These are phyloP conservation scores for Tetrahymena borealis DNA, from an alignment of 73 alveolate species.

Conservation along the genomic window DNA sequence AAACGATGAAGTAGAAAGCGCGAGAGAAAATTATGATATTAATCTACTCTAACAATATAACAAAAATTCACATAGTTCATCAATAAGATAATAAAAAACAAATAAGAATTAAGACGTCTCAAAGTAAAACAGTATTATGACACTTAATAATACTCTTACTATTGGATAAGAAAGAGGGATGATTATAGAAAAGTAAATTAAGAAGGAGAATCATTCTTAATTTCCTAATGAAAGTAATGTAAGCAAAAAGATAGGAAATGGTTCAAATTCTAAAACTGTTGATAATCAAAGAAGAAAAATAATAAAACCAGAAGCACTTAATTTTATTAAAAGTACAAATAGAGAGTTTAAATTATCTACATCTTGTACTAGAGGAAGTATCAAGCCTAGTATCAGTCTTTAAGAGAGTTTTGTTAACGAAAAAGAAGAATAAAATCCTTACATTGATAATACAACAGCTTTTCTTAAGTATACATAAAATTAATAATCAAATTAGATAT, in stretches of 20 bases:
- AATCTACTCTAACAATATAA: too few species aligned
- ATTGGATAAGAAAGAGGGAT: too few species aligned
- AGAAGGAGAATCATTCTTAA: background rate
- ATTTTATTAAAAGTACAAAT: background rate
- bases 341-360: background rate
- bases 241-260: background rate
- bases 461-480: background rate
- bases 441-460: background rate
- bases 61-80: too few species aligned
- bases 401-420: background rate
- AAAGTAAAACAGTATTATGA: too few species aligned
- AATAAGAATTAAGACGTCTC: too few species aligned
- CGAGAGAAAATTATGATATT: too few species aligned
- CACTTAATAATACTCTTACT: too few species aligned
- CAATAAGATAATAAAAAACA: too few species aligned
- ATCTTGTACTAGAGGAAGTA: background rate
- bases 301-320: background rate
- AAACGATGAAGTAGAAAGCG: too few species aligned
- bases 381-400: background rate
- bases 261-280: background rate
- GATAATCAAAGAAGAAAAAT: background rate
- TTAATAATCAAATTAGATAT: background rate
- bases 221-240: background rate
- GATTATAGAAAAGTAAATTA: background rate
- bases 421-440: background rate